Percentiles rank a stretch among this genome's conserved stretches.
These are phyloP conservation scores for Diplosphaera chodatii DNA, from an alignment of 139 green algal genomes.

Conservation along the genomic window DNA sequence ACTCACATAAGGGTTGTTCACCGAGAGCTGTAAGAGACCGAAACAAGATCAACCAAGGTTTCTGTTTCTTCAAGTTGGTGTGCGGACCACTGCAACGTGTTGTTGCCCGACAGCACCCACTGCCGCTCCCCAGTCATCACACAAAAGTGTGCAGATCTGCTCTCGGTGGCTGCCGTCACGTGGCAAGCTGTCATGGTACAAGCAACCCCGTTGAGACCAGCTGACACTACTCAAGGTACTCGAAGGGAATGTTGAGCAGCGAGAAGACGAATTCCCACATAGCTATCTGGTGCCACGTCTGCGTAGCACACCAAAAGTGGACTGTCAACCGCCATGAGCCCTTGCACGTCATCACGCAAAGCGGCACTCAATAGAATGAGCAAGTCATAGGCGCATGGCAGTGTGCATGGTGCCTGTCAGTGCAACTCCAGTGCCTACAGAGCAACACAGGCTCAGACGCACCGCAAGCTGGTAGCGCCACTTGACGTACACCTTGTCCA, in stretches of 20 bases:
- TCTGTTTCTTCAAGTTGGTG: too few relatives aligned
- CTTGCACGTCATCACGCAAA: not conserved
- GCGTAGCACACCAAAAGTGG: not conserved
- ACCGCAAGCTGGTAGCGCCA: not conserved
- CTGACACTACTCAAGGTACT: not conserved
- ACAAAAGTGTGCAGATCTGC: too few relatives aligned
- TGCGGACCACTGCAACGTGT: too few relatives aligned
- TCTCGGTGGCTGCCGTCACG: too few relatives aligned
- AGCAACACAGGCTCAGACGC: not conserved
- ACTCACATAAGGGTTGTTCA: too few relatives aligned
- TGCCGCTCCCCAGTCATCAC: too few relatives aligned
- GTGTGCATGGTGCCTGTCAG: not conserved
- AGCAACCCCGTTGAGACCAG: too few relatives aligned
- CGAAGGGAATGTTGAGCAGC: not conserved
- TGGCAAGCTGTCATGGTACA: too few relatives aligned
- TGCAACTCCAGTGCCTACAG: not conserved
- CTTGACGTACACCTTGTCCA: not conserved
- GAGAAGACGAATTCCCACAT: not conserved
- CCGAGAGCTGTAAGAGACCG: too few relatives aligned
- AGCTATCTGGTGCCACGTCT: not conserved
- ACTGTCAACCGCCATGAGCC: not conserved
- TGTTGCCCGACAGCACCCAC: too few relatives aligned
- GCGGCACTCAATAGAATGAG: not conserved
- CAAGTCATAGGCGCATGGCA: not conserved
- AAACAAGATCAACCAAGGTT: too few relatives aligned